phyloP scores from a whole-genome alignment of 2,329 filamentous ascomycete species.

The Phialemoniopsis sp. region DNA sequence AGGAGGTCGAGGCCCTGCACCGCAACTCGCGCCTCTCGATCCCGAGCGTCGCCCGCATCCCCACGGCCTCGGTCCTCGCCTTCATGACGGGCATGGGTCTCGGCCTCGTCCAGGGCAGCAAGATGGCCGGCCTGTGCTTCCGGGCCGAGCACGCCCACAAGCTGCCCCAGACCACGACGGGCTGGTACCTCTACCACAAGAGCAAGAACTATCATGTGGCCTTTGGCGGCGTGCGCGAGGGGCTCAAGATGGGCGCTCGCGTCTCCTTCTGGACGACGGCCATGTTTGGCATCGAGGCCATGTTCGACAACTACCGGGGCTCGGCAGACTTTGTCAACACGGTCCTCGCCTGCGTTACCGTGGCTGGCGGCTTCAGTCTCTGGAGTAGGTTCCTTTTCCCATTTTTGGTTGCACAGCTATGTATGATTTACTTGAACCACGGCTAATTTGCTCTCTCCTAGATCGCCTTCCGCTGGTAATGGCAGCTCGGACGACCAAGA shows the following conservation, averaged over 20 bases:
- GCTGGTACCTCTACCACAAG: constrained; percentile 99
- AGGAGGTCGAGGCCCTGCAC: constrained; percentile 26
- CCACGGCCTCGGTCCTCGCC: constrained; percentile 58
- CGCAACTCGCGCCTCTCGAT: constrained; percentile 53
- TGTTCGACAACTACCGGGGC: constrained; percentile 70
- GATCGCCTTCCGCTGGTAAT: constrained; percentile 77
- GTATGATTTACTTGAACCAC: constrained; percentile 2
- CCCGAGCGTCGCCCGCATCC: constrained; percentile 60
- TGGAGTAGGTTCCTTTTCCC: constrained; percentile 58
- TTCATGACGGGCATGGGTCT: constrained; percentile 67
- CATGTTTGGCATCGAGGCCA: constrained; percentile 81
- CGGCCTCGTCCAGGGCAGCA: constrained; percentile 68
- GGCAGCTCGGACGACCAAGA: constrained; percentile 72
- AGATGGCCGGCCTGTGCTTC: constrained; percentile 75
- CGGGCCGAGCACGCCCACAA: constrained; percentile 95
- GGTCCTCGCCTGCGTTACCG: constrained; percentile 75
- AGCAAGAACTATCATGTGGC: constrained; percentile 90
- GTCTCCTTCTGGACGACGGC: constrained; percentile 69
- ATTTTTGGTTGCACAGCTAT: neutral
- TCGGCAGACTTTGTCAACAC: constrained; percentile 76
- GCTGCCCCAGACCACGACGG: constrained; percentile 73
- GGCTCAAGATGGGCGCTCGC: constrained; percentile 66
- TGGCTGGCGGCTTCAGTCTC: constrained; percentile 82
- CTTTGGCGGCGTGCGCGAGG: constrained; percentile 74
- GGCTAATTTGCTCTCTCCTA: constrained; percentile 24